Evolutionary conservation across 1,284 basidiomycete species (phyloP).

Genomic region (Moesziomyces sp.): DNA sequence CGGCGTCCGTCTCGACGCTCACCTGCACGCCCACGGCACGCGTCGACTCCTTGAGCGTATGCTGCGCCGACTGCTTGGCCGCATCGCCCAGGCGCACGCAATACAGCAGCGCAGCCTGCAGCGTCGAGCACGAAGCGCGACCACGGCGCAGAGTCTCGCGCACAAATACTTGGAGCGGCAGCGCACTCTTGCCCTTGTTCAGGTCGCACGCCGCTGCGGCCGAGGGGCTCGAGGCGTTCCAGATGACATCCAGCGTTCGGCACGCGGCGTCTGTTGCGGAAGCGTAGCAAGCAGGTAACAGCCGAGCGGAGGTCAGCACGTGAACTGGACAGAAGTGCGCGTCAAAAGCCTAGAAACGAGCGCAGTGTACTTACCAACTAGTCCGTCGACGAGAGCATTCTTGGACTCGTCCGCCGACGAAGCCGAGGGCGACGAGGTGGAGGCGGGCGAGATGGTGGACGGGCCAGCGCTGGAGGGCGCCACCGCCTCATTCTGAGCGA

Average conservation of each 20-base stretch:
- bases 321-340: too few relatives aligned
- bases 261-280: conserved; percentile 39
- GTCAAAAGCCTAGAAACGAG: neutral
- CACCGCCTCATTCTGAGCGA: neutral
- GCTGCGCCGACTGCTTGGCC: conserved; percentile 19
- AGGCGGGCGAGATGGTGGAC: conserved; percentile 25
- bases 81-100: conserved; percentile 54
- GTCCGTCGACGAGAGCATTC: conserved; percentile 49
- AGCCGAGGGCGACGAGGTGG: conserved; percentile 26
- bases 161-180: conserved; percentile 62
- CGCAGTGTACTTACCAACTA: conserved; percentile 55
- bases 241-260: conserved; percentile 47
- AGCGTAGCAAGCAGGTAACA: neutral
- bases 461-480: neutral
- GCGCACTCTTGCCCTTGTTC: conserved; percentile 41
- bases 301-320: conserved; percentile 13
- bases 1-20: conserved; percentile 18
- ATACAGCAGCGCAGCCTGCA: conserved; percentile 64
- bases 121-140: conserved; percentile 62
- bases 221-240: conserved; percentile 38
- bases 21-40: conserved; percentile 15
- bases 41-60: conserved; percentile 25
- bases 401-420: conserved; percentile 31
- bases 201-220: conserved; percentile 34
- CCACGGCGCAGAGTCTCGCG: conserved; percentile 65